Percentiles rank a stretch among this genome's conserved stretches.
phyloP scores from a whole-genome alignment of 768 basidiomycete species.

The Naganishia vishniacii region DNA sequence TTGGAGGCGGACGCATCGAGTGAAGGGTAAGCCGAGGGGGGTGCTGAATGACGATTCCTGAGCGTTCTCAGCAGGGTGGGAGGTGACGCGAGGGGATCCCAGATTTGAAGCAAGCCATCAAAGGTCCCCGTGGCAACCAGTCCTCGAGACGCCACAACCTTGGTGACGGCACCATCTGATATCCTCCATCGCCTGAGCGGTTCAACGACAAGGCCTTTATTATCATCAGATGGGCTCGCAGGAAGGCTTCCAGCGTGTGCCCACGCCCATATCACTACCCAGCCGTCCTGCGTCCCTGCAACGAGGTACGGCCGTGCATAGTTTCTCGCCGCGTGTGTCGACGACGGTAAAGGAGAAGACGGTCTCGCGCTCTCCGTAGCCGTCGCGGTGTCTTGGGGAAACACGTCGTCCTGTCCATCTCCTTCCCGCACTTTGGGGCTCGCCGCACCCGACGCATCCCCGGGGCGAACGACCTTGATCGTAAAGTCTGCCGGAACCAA shows the following conservation, averaged over 20 bases:
- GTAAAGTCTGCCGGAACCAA: slow-evolving; percentile 16
- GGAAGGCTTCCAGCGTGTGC: slow-evolving; percentile 3
- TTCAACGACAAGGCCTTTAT: not conserved
- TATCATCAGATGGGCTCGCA: not conserved
- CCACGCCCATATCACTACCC: slow-evolving; percentile 38
- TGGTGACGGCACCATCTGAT: slow-evolving; percentile 34
- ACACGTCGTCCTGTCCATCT: not conserved
- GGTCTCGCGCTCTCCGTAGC: not conserved
- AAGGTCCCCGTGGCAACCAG: slow-evolving; percentile 37
- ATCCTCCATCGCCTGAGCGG: slow-evolving; percentile 35
- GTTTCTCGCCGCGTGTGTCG: slow-evolving; percentile 4
- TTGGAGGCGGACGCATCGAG: slow-evolving; percentile 22
- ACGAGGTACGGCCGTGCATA: slow-evolving; percentile 33
- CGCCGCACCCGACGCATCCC: not conserved
- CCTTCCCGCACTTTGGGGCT: not conserved
- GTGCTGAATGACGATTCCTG: slow-evolving; percentile 24
- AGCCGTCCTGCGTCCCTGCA: slow-evolving; percentile 35
- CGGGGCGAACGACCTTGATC: slow-evolving; percentile 7
- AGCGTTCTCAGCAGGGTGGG: slow-evolving; percentile 32
- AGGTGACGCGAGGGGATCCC: slow-evolving; percentile 35
- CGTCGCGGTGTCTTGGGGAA: not conserved
- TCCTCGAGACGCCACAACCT: slow-evolving; percentile 36
- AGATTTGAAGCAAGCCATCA: slow-evolving; percentile 40
- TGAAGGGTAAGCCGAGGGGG: slow-evolving; percentile 34
- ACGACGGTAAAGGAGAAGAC: not conserved